A percentile compares a stretch with the other conserved stretches of the same genome.
Conservation (phyloP, 768 basidiomycete genomes). For the Boletellus emodensis region DNA sequence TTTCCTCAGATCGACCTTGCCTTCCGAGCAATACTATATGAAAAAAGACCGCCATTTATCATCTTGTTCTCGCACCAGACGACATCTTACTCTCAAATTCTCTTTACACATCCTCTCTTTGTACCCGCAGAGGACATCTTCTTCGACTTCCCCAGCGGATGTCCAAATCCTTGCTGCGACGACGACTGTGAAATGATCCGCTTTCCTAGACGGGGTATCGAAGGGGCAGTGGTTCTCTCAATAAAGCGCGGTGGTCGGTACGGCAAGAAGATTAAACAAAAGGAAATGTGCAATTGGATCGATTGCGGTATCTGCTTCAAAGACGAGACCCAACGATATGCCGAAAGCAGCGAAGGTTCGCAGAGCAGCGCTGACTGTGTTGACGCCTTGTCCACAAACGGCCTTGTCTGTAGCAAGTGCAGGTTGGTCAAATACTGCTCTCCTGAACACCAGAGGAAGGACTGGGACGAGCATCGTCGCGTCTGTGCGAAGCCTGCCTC, state of each 20-base stretch:
- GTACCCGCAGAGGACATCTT: constrained; percentile 72
- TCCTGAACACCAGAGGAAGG: constrained; percentile 66
- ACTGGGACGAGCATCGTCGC: constrained; percentile 75
- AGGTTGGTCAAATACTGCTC: constrained; percentile 77
- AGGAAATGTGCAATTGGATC: constrained; percentile 82
- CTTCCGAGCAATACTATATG: constrained; percentile 69
- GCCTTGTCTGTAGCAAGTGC: constrained; percentile 73
- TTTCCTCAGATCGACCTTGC: constrained; percentile 81
- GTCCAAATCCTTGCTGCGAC: constrained; percentile 73
- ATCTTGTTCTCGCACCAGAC: constrained; percentile 78
- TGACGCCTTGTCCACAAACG: constrained; percentile 32
- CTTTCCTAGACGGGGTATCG: constrained; percentile 63
- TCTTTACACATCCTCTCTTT: constrained; percentile 68
- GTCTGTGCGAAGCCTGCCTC: constrained; percentile 49
- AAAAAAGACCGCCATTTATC: constrained; percentile 73
- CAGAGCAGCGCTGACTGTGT: constrained; percentile 40
- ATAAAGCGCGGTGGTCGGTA: constrained; percentile 53
- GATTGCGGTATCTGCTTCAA: constrained; percentile 64
- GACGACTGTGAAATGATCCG: constrained; percentile 83
- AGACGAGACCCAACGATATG: constrained; percentile 35
- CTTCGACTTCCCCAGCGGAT: constrained; percentile 75
- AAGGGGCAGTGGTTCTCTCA: constrained; percentile 58
- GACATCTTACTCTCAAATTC: constrained; percentile 76
- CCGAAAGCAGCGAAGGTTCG: constrained; percentile 42
- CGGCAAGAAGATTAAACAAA: constrained; percentile 47